Percentiles rank a stretch among this genome's conserved stretches.
Evolutionary conservation across 2,329 filamentous ascomycete genomes (phyloP).

Genomic region (Lachnellula hyalina): DNA sequence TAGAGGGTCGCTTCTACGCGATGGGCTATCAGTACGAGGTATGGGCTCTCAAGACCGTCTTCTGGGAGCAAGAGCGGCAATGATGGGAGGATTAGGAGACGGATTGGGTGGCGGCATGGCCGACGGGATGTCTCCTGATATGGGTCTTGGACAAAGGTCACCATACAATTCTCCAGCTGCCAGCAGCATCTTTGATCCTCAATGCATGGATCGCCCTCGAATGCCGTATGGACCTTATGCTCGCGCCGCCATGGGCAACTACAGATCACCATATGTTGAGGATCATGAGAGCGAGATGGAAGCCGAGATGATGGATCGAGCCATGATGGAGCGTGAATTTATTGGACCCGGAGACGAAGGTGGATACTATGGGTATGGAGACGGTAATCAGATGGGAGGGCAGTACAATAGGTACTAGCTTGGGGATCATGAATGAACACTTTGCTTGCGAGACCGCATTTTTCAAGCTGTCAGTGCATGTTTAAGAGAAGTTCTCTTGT

Average conservation of each 20-base stretch:
- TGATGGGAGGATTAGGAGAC: conserved; percentile 1
- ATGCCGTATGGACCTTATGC: conserved; percentile 10
- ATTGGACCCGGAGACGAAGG: background rate
- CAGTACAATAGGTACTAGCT: background rate
- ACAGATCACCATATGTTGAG: conserved; percentile 19
- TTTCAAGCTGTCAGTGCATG: no score
- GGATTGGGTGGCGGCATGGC: background rate
- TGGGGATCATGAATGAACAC: no score
- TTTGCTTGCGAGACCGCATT: no score
- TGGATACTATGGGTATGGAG: background rate
- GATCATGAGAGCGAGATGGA: conserved; percentile 18
- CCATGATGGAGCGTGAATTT: conserved; percentile 5
- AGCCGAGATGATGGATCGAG: conserved; percentile 2
- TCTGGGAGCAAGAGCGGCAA: background rate
- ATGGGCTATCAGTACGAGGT: background rate
- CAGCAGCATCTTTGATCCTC: conserved; percentile 6
- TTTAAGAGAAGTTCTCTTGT: no score
- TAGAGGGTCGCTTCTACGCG: background rate
- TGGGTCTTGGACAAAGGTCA: background rate
- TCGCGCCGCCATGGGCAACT: conserved; percentile 2
- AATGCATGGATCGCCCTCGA: conserved; percentile 9
- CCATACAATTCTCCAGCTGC: conserved; percentile 3
- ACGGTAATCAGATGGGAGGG: background rate
- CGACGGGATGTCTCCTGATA: background rate
- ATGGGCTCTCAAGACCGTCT: background rate